Evolutionary conservation across 805 yeast genomes (phyloP).

Genomic region (Spathaspora passalidarum): DNA sequence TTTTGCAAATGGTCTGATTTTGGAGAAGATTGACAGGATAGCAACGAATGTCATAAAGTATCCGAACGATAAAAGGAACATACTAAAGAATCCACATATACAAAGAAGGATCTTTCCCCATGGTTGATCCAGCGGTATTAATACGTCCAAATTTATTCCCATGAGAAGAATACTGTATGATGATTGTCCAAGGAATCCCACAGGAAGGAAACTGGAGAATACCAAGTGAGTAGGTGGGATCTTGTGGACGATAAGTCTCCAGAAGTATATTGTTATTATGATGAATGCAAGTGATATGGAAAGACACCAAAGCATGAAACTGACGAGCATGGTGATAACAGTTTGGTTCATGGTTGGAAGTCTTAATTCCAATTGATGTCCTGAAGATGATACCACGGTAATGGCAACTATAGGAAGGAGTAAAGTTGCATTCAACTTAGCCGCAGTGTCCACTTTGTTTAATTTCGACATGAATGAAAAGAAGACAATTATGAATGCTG

Average conservation of each 20-base stretch:
- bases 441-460: conserved; percentile 18
- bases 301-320: conserved; percentile 64
- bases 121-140: conserved; percentile 11
- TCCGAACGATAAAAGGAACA: conserved; percentile 53
- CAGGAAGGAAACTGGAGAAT: conserved; percentile 70
- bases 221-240: conserved; percentile 54
- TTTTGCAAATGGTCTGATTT: conserved; percentile 32
- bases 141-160: conserved; percentile 37
- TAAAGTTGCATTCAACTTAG: conserved; percentile 50
- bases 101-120: conserved; percentile 14
- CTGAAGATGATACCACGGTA: conserved; percentile 74
- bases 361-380: conserved; percentile 48
- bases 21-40: conserved; percentile 39
- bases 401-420: conserved; percentile 77
- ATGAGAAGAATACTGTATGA: conserved; percentile 61
- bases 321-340: conserved; percentile 50
- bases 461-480: conserved; percentile 42
- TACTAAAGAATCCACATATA: conserved; percentile 31
- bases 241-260: conserved; percentile 56
- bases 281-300: conserved; percentile 62
- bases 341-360: conserved; percentile 44
- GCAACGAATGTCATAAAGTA: conserved; percentile 46
- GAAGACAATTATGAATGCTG: conserved; percentile 60
- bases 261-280: conserved; percentile 53
- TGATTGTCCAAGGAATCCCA: conserved; percentile 88